phyloP scores from a whole-genome alignment of 352 stramenopile genomes.

The Phytophthora meadii region DNA sequence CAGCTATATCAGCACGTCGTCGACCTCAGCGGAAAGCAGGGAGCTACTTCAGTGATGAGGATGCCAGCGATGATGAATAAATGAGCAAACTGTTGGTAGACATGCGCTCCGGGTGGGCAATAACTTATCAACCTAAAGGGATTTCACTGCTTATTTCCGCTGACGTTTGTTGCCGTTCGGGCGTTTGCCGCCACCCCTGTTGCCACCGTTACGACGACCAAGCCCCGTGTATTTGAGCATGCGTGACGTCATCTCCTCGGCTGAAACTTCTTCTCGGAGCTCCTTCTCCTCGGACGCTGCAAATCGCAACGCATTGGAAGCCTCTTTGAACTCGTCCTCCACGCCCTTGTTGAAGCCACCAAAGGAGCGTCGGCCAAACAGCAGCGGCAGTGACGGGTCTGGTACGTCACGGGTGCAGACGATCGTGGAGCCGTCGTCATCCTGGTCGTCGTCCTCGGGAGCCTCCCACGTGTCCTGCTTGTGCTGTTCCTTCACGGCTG shows the following conservation, averaged over 20 bases:
- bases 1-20: constrained; percentile 29
- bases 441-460: constrained; percentile 39
- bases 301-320: constrained; percentile 61
- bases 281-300: constrained; percentile 74
- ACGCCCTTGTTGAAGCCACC: constrained; percentile 84
- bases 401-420: constrained; percentile 66
- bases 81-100: constrained; percentile 12
- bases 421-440: constrained; percentile 41
- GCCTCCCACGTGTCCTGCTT: constrained; percentile 70
- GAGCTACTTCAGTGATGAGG: constrained; percentile 84
- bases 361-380: constrained; percentile 85
- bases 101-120: constrained; percentile 15
- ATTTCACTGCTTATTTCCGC: constrained; percentile 50
- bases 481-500: constrained; percentile 58
- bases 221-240: constrained; percentile 90
- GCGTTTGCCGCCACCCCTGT: constrained; percentile 17
- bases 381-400: constrained; percentile 74
- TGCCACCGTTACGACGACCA: constrained; percentile 41
- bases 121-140: constrained; percentile 39
- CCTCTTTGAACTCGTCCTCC: constrained; percentile 83
- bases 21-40: constrained; percentile 47
- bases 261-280: constrained; percentile 80
- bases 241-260: constrained; percentile 80
- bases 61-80: constrained; percentile 63
- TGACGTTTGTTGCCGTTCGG: constrained; percentile 59